A percentile compares a stretch with the other conserved stretches of the same genome.
Conservation (phyloP, 257 asterid species). For the Henckelia pumila region DNA sequence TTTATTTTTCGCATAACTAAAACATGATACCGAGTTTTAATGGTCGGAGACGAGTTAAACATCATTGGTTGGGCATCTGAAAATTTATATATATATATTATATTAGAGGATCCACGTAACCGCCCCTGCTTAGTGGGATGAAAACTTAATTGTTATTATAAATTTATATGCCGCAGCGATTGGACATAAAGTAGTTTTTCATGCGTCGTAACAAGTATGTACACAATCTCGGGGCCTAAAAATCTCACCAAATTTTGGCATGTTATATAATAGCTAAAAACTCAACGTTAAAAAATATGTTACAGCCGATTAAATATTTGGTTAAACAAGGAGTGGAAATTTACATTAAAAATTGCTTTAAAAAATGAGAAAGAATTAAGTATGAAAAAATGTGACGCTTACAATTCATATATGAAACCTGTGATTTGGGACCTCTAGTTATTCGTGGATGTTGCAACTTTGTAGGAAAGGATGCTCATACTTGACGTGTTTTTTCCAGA, state of each 20-base stretch:
- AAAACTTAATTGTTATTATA: no score
- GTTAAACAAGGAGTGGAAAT: conserved; percentile 27
- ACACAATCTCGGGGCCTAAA: conserved; percentile 29
- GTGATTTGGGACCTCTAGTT: conserved; percentile 28
- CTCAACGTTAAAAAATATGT: conserved; percentile 28
- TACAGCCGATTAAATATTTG: conserved; percentile 23
- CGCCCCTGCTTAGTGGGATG: no score
- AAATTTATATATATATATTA: no score
- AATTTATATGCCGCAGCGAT: no score
- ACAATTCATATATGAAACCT: conserved; percentile 16
- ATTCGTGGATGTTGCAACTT: conserved; percentile 75
- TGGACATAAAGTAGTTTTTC: conserved; percentile 23
- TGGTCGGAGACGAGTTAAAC: no score
- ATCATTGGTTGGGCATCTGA: no score
- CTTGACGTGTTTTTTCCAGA: conserved; percentile 66
- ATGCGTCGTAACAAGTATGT: conserved; percentile 28
- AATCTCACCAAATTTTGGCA: conserved; percentile 26
- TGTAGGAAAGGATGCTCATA: conserved; percentile 71
- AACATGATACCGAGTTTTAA: no score
- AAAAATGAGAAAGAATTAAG: conserved; percentile 48
- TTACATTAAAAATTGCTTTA: conserved; percentile 38
- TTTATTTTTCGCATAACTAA: no score
- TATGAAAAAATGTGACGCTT: conserved; percentile 22
- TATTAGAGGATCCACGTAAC: no score
- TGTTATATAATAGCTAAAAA: conserved; percentile 40